Evolutionary conservation across 1,284 basidiomycete species (phyloP).

Genomic region (Puccinia triticina): DNA sequence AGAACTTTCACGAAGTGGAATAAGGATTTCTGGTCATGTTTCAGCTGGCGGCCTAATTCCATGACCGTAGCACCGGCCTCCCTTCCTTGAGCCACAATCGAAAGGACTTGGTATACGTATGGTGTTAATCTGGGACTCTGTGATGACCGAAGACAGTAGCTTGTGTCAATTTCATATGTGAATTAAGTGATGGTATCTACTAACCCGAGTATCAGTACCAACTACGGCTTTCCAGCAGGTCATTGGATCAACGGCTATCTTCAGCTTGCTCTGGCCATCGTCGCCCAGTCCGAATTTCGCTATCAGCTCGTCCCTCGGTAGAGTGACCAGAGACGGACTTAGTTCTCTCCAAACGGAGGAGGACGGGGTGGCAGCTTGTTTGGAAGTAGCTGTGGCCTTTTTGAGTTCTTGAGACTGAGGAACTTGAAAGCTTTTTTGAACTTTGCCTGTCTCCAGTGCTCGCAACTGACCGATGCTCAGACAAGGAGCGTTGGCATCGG

Average conservation of each 20-base stretch:
- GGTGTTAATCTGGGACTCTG: conserved; percentile 77
- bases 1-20: conserved; percentile 80
- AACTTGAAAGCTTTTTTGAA: conserved; percentile 29
- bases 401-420: conserved; percentile 28
- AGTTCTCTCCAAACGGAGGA: conserved; percentile 39
- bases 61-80: conserved; percentile 76
- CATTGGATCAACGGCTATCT: conserved; percentile 74
- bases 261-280: conserved; percentile 61
- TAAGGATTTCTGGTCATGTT: conserved; percentile 84
- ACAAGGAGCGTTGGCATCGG: conserved; percentile 15
- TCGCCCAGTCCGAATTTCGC: conserved; percentile 27
- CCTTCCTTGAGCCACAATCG: conserved; percentile 77
- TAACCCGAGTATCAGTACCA: conserved; percentile 76
- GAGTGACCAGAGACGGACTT: not conserved
- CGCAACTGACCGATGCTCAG: conserved; percentile 48
- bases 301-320: conserved; percentile 35
- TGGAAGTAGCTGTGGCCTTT: conserved; percentile 13
- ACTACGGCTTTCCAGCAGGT: conserved; percentile 76
- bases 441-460: conserved; percentile 49
- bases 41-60: conserved; percentile 74
- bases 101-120: conserved; percentile 81
- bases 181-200: conserved; percentile 54
- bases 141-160: conserved; percentile 32
- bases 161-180: conserved; percentile 17
- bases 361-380: not conserved